Percentiles rank a stretch among this genome's conserved stretches.
Evolutionary conservation across 345 rosid genomes (phyloP).

Genomic region (Geranium brycei): DNA sequence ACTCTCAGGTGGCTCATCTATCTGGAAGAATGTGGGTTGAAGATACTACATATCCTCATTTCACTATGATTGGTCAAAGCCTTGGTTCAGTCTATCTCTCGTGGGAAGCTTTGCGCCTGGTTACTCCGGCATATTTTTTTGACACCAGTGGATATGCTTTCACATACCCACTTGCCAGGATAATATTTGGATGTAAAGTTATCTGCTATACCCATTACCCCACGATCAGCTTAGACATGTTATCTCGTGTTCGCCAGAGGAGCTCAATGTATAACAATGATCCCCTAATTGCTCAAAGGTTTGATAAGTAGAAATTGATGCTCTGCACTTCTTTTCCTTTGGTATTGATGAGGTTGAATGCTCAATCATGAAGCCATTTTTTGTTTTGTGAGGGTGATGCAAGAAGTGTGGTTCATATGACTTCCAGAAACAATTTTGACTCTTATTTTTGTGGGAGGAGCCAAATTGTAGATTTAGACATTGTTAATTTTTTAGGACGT

Average conservation of each 20-base stretch:
- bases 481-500: too few species aligned
- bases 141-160: slow-evolving; percentile 95
- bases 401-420: too few species aligned
- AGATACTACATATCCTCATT: slow-evolving; percentile 67
- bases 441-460: too few species aligned
- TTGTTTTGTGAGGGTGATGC: too few species aligned
- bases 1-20: slow-evolving; percentile 62
- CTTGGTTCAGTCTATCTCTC: slow-evolving; percentile 76
- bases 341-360: neutral
- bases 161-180: slow-evolving; percentile 73
- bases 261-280: slow-evolving; percentile 76
- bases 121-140: slow-evolving; percentile 52
- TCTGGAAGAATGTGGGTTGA: slow-evolving; percentile 71
- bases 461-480: too few species aligned
- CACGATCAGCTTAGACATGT: slow-evolving; percentile 83
- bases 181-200: slow-evolving; percentile 79
- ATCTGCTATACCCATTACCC: slow-evolving; percentile 92
- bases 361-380: too few species aligned
- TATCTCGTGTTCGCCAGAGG: slow-evolving; percentile 63
- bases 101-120: slow-evolving; percentile 81
- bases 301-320: slow-evolving; percentile 4
- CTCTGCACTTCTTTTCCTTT: slow-evolving; percentile 2
- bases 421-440: too few species aligned
- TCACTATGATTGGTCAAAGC: slow-evolving; percentile 95
- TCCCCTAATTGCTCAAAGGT: slow-evolving; percentile 64